phyloP scores from a whole-genome alignment of 257 asterid species.

The Fraxinus pennsylvanica region DNA sequence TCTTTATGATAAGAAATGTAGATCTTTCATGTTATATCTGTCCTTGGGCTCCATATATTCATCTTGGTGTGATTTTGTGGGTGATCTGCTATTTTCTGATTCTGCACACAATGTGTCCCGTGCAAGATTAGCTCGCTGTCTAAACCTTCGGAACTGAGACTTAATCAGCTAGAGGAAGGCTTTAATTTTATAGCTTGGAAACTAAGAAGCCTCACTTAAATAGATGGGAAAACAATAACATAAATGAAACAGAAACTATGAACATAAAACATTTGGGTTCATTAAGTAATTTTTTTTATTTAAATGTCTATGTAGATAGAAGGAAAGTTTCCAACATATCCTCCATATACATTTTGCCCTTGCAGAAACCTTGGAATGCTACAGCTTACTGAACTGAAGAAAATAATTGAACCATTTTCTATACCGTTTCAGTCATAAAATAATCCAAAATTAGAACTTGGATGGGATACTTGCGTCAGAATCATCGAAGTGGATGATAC shows the following conservation, averaged over 20 bases:
- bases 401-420: neutral
- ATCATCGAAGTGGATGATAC: no score
- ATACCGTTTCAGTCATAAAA: neutral
- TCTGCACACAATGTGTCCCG: neutral
- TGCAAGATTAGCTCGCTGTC: neutral
- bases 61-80: neutral
- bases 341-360: neutral
- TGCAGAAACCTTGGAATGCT: neutral
- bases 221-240: neutral
- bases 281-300: neutral
- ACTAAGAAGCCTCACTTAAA: neutral
- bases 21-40: neutral
- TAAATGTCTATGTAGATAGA: neutral
- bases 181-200: neutral
- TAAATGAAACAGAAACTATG: neutral
- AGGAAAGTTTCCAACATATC: neutral
- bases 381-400: neutral
- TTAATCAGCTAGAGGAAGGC: neutral
- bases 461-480: neutral
- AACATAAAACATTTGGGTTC: neutral
- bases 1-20: neutral
- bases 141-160: neutral
- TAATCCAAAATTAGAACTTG: neutral
- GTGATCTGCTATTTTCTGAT: no score
- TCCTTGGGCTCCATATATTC: neutral